phyloP scores from a whole-genome alignment of 345 rosid genomes.

The Brassica nigra region DNA sequence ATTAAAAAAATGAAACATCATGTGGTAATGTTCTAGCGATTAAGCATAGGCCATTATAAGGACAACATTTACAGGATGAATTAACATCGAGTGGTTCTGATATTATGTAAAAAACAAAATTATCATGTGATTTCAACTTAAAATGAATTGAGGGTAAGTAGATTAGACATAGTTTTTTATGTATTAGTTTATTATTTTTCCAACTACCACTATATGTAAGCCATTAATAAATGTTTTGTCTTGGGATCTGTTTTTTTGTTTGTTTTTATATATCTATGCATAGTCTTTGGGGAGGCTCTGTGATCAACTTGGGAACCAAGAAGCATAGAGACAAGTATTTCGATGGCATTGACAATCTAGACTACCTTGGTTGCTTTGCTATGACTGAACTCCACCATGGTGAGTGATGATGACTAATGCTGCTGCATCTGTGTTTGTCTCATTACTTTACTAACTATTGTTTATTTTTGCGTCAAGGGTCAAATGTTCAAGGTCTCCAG shows the following conservation, averaged over 20 bases:
- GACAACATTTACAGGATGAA: too few species aligned
- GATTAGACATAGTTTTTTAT: too few species aligned
- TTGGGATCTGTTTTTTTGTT: not conserved
- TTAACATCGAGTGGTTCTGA: too few species aligned
- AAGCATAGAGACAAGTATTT: slow-evolving; percentile 89
- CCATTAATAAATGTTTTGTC: not conserved
- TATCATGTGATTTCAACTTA: too few species aligned
- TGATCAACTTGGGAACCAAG: slow-evolving; percentile 89
- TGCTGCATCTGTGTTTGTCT: not conserved
- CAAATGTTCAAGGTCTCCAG: slow-evolving; percentile 96
- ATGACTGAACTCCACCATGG: slow-evolving; percentile 99
- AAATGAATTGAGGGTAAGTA: too few species aligned
- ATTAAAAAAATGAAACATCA: not conserved
- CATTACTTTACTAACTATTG: not conserved
- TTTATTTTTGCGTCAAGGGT: slow-evolving; percentile 43
- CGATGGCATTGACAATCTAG: slow-evolving; percentile 77
- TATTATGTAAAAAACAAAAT: too few species aligned
- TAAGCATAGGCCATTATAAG: too few species aligned
- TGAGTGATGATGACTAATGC: slow-evolving; percentile 36
- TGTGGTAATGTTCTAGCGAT: not conserved
- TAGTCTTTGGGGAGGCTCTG: slow-evolving; percentile 98
- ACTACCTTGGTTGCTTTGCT: slow-evolving; percentile 94
- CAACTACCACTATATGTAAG: too few species aligned
- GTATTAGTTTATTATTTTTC: too few species aligned
- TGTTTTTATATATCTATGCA: not conserved